A percentile compares a stretch with the other conserved stretches of the same genome.
Conservation (phyloP, 2,329 filamentous ascomycete species). For the Alternaria sp. region DNA sequence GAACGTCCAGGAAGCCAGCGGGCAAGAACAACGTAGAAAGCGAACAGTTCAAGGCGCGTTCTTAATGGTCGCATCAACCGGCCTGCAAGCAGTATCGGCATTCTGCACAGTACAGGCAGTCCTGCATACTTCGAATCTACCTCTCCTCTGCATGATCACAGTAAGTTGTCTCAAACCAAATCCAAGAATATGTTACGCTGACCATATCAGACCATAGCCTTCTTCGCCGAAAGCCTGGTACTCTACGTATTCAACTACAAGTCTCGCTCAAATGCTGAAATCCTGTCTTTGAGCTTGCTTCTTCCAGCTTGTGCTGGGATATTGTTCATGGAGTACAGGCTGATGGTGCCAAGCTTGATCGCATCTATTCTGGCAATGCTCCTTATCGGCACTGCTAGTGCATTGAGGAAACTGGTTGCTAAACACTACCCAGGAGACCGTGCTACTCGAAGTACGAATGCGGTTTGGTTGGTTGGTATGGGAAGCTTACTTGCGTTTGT, state of each 20-base stretch:
- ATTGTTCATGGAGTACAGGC: slow-evolving; percentile 39
- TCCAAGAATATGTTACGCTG: slow-evolving; percentile 2
- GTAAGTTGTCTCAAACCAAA: slow-evolving; percentile 28
- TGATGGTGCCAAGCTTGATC: slow-evolving; percentile 31
- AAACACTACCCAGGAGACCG: slow-evolving; percentile 15
- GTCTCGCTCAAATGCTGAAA: slow-evolving; percentile 19
- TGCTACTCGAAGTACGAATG: not conserved
- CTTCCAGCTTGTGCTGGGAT: slow-evolving; percentile 27
- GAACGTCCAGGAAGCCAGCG: not conserved
- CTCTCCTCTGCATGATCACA: slow-evolving; percentile 41
- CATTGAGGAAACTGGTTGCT: slow-evolving; percentile 17
- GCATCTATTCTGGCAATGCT: slow-evolving; percentile 35
- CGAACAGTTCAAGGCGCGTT: slow-evolving; percentile 11
- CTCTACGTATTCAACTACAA: slow-evolving; percentile 13
- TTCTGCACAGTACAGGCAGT: slow-evolving; percentile 39
- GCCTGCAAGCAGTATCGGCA: slow-evolving; percentile 32
- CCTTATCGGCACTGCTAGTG: slow-evolving; percentile 30
- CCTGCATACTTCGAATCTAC: slow-evolving; percentile 43
- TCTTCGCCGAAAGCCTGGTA: slow-evolving; percentile 27
- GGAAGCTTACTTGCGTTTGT: slow-evolving; percentile 15
- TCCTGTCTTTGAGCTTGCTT: slow-evolving; percentile 24
- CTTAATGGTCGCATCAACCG: slow-evolving; percentile 10
- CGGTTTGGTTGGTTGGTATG: slow-evolving; percentile 5
- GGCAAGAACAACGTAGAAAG: not conserved
- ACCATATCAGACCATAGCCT: slow-evolving; percentile 24